Conservation (phyloP, 1,284 basidiomycete genomes). For the Ustilago crameri region DNA sequence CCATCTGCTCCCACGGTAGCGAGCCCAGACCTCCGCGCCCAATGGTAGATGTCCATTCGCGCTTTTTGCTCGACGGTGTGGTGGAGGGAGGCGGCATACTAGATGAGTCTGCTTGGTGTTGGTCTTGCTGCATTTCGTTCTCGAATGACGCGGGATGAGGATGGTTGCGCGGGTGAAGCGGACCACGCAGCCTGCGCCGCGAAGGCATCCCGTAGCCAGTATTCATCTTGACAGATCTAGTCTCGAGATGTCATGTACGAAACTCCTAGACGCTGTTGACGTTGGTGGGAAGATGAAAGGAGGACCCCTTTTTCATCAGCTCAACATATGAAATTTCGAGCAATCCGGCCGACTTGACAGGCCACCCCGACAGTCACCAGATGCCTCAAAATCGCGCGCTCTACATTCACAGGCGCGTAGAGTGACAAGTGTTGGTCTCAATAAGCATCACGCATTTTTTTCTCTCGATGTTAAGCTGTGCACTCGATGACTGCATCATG, state of each 20-base stretch:
- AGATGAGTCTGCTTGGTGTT: neutral
- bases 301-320: neutral
- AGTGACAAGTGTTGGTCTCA: slow-evolving; percentile 14
- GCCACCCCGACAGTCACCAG: no score
- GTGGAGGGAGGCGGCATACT: slow-evolving; percentile 22
- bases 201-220: slow-evolving; percentile 43
- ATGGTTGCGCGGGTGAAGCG: slow-evolving; percentile 35
- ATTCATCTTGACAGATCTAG: slow-evolving; percentile 17
- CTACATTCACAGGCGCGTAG: slow-evolving; percentile 12
- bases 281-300: neutral
- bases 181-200: slow-evolving; percentile 29
- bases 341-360: neutral
- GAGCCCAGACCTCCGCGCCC: slow-evolving; percentile 20
- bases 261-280: slow-evolving; percentile 1
- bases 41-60: slow-evolving; percentile 34
- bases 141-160: slow-evolving; percentile 20
- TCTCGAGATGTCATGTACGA: neutral
- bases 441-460: no score
- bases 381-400: no score
- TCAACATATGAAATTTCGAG: neutral
- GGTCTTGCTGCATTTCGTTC: neutral
- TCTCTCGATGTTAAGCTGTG: no score
- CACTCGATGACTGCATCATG: no score
- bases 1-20: slow-evolving; percentile 36
- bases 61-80: slow-evolving; percentile 27